phyloP scores from a whole-genome alignment of 73 alveolate species.

The Stentor coeruleus region DNA sequence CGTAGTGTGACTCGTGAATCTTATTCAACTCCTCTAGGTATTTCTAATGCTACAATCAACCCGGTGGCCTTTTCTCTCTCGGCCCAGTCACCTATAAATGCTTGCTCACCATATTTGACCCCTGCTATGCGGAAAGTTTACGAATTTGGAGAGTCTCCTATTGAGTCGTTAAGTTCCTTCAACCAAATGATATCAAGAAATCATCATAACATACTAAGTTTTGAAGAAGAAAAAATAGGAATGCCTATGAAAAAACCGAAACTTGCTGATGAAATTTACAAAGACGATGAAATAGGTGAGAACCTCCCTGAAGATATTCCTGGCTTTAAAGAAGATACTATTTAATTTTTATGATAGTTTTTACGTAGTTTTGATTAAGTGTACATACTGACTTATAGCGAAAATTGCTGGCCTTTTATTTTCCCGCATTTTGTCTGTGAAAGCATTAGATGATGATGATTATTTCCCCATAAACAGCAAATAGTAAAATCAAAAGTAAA shows the following conservation, averaged over 20 bases:
- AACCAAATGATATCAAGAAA: neutral
- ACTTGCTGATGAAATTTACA: neutral
- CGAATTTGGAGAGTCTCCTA: conserved; percentile 3
- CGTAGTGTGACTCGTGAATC: neutral
- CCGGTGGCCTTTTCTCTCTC: too few relatives aligned
- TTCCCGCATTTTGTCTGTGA: too few relatives aligned
- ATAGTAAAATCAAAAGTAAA: too few relatives aligned
- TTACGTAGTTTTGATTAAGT: neutral
- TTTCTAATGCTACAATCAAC: neutral
- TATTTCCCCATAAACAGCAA: too few relatives aligned
- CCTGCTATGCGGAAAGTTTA: neutral
- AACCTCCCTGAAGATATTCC: conserved; percentile 20
- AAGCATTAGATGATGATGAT: too few relatives aligned
- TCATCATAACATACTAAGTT: neutral
- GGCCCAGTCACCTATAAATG: neutral
- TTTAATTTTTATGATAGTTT: too few relatives aligned
- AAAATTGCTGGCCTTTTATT: too few relatives aligned
- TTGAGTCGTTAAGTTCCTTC: neutral
- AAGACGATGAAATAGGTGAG: conserved; percentile 16
- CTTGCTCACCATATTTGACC: neutral
- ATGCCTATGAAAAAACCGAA: neutral
- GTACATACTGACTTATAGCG: too few relatives aligned
- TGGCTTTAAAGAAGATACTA: neutral
- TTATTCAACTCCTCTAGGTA: neutral
- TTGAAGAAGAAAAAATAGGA: neutral